These are phyloP conservation scores for Clavariopsis aquatica DNA, from an alignment of 495 filamentous ascomycete species.

Conservation along the genomic window DNA sequence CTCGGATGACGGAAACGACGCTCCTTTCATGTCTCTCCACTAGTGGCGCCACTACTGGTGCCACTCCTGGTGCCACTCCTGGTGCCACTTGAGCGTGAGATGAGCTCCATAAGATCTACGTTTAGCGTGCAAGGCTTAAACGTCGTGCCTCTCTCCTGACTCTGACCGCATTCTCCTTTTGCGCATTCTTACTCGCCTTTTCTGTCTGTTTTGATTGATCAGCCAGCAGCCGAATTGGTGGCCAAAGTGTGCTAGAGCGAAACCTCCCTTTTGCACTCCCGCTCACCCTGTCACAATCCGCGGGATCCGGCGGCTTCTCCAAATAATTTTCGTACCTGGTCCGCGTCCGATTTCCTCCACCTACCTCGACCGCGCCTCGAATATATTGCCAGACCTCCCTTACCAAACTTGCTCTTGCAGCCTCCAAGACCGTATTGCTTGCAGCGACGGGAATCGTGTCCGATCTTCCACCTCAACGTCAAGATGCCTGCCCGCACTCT, in stretches of 20 bases:
- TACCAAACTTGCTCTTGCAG: neutral
- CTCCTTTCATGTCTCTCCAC: constrained; percentile 19
- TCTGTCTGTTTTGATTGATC: neutral
- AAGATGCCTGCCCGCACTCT: constrained; percentile 57
- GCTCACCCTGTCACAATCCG: neutral
- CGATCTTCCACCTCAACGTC: constrained; percentile 6
- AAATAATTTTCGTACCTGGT: neutral
- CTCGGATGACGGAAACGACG: constrained; percentile 16
- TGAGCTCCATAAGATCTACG: constrained; percentile 8
- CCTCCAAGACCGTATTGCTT: neutral
- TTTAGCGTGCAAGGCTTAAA: constrained; percentile 18
- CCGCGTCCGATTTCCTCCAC: neutral
- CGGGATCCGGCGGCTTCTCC: constrained; percentile 8
- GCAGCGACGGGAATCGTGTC: neutral
- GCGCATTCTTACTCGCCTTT: constrained; percentile 10
- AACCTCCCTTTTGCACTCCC: constrained; percentile 1
- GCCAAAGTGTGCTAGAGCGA: neutral
- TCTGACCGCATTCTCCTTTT: neutral
- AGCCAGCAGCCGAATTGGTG: neutral
- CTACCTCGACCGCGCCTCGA: neutral
- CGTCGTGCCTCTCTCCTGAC: constrained; percentile 10
- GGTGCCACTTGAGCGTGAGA: constrained; percentile 16
- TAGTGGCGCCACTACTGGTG: neutral
- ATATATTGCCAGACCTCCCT: constrained; percentile 23
- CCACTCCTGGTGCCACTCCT: constrained; percentile 16